Evolutionary conservation across 2,329 filamentous ascomycete species (phyloP).

Genomic region (Herpomyces periplanetae): DNA sequence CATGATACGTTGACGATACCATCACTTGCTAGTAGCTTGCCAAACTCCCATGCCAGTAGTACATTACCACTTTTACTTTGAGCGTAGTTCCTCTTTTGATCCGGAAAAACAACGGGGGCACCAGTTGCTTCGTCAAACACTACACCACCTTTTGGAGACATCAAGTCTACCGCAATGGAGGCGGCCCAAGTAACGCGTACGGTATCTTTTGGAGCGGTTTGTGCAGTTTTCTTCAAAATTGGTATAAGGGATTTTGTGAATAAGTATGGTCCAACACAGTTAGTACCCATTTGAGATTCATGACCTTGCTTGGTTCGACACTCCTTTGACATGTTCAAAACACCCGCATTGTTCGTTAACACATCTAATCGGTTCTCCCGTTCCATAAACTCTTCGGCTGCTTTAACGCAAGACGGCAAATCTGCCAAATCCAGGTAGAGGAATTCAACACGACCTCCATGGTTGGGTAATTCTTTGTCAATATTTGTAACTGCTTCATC

Average conservation of each 20-base stretch:
- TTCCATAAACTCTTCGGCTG: conserved; percentile 8
- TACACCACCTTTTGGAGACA: conserved; percentile 5
- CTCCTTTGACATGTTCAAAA: conserved; percentile 8
- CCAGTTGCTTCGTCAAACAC: conserved; percentile 7
- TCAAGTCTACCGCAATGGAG: conserved; percentile 5
- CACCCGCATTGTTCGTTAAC: conserved; percentile 11
- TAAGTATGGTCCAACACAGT: conserved; percentile 13
- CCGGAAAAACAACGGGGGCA: conserved; percentile 1
- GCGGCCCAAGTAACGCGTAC: conserved; percentile 10
- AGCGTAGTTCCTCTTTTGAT: conserved; percentile 5
- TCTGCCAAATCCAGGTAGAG: conserved; percentile 11
- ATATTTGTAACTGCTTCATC: conserved; percentile 11
- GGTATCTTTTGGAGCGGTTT: conserved; percentile 19
- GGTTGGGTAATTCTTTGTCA: conserved; percentile 7
- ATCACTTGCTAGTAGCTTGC: conserved; percentile 1
- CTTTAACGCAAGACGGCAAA: conserved; percentile 9
- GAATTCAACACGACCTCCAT: conserved; percentile 9
- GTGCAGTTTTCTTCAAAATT: conserved; percentile 9
- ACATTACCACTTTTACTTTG: conserved; percentile 5
- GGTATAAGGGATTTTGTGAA: conserved; percentile 11
- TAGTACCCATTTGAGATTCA: conserved; percentile 13
- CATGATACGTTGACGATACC: conserved; percentile 4
- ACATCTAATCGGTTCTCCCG: conserved; percentile 9
- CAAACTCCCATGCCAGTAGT: conserved; percentile 4
- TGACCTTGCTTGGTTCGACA: conserved; percentile 11